Evolutionary conservation across 805 yeast genomes (phyloP), one percentile per base, ranked within the genome.

Genomic region (Candida coleopterorum): DNA sequence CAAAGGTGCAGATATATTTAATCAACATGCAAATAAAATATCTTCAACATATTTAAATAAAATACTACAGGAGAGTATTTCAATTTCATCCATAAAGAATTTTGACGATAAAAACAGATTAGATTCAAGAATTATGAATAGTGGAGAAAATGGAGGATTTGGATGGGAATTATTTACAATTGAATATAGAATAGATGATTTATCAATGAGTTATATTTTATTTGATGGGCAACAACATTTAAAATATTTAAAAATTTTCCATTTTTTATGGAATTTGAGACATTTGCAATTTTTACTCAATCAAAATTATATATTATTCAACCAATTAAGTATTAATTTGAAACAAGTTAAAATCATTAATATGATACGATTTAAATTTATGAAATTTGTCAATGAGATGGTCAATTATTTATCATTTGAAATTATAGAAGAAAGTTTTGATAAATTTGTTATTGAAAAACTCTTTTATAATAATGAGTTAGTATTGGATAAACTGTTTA

Each of bases 131-230:
- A 69, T 89, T 16, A 65, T 89, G 33, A 87, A 83, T 40, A 60
- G 82, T 33, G 80, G 80, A 3, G 85, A 81, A 46, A 71, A 55
- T 2, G 74, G 77, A 18, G 74, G 77, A 18, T 60, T 77, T 34
- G 96, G 96, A 1, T 89, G 96, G 96, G 95, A 89, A 52, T 87
- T 85, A 2, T 89, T 90, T 55, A 86, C 96, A 0, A 62, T 89
- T 25, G 97, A 88, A 52, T 93, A 85, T 55, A 64, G 73, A 37
- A 49, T 76, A 9, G 70, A 76, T 7, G 63, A 72, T 18, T 69
- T 84, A 3, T 63, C 90, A 12, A 62, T 80, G 25, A 72, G 74
- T 25, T 44, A 52, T 3, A 39, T 67, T 54, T 68, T 68, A 38
- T 34, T 34, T 27, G 85, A 77, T 36, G 34, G 27, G 6, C 25